Percentiles rank a stretch among this genome's conserved stretches.
phyloP scores from a whole-genome alignment of 495 filamentous ascomycete genomes.

The Penicillium argentinense region DNA sequence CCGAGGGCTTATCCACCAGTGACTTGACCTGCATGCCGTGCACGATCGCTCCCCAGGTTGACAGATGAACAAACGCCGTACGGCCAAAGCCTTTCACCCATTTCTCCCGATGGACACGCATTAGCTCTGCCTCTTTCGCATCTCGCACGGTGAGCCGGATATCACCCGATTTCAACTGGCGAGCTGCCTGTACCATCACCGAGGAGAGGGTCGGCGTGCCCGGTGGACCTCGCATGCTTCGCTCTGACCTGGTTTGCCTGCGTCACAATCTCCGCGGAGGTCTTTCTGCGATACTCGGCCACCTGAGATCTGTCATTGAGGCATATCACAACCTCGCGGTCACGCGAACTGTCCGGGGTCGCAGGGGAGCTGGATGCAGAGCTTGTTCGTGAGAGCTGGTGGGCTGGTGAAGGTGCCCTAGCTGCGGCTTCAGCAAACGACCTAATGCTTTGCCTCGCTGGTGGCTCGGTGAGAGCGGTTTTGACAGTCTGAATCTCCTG shows the following conservation, averaged over 20 bases:
- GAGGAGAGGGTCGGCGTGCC: neutral
- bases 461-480: neutral
- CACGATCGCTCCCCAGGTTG: neutral
- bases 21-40: neutral
- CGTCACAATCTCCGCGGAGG: neutral
- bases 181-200: neutral
- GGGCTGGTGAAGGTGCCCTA: neutral
- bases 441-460: neutral
- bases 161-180: constrained; percentile 4
- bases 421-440: neutral
- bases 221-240: too few relatives aligned
- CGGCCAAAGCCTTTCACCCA: neutral
- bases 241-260: neutral
- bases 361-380: neutral
- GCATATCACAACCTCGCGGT: neutral
- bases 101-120: neutral
- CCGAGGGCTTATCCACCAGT: neutral
- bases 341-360: neutral
- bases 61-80: neutral
- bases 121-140: neutral
- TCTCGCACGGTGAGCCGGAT: neutral
- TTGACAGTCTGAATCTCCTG: neutral
- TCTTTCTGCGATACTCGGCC: neutral
- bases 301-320: neutral
- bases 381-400: neutral